Conservation (phyloP, 305 asterid species). For the Andrographis paniculata region DNA sequence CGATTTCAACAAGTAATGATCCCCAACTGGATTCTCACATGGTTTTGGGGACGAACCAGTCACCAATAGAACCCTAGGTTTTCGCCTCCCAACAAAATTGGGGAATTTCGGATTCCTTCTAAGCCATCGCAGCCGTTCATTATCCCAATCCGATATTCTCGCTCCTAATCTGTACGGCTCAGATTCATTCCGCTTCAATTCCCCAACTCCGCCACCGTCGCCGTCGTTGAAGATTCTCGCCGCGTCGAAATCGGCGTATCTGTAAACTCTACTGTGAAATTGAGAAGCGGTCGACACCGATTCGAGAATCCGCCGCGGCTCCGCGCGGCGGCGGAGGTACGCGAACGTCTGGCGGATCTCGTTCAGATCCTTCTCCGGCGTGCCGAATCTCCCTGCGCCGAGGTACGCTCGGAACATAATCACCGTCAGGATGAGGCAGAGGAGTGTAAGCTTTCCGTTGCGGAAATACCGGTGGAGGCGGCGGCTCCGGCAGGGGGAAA, state of each 20-base stretch:
- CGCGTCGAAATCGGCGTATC: constrained; percentile 28
- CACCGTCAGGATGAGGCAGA: constrained; percentile 40
- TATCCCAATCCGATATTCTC: constrained; percentile 43
- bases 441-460: constrained; percentile 34
- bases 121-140: constrained; percentile 40
- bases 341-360: constrained; percentile 43
- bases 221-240: constrained; percentile 31
- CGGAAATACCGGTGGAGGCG: constrained; percentile 30
- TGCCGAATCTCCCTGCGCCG: constrained; percentile 54
- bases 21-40: constrained; percentile 56
- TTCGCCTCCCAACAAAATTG: constrained; percentile 24
- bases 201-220: constrained; percentile 35
- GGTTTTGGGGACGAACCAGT: constrained; percentile 55
- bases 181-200: constrained; percentile 30
- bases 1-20: constrained; percentile 45
- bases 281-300: constrained; percentile 11
- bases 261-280: constrained; percentile 15
- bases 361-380: constrained; percentile 49
- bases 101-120: constrained; percentile 30
- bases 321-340: constrained; percentile 35
- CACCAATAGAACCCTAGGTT: constrained; percentile 46
- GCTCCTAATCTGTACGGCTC: constrained; percentile 38
- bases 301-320: constrained; percentile 42
- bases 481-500: constrained; percentile 26
- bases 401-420: constrained; percentile 37